Base-by-base conservation (phyloP, 1,284 basidiomycete genomes). In the Heimioporus retisporus region DNA sequence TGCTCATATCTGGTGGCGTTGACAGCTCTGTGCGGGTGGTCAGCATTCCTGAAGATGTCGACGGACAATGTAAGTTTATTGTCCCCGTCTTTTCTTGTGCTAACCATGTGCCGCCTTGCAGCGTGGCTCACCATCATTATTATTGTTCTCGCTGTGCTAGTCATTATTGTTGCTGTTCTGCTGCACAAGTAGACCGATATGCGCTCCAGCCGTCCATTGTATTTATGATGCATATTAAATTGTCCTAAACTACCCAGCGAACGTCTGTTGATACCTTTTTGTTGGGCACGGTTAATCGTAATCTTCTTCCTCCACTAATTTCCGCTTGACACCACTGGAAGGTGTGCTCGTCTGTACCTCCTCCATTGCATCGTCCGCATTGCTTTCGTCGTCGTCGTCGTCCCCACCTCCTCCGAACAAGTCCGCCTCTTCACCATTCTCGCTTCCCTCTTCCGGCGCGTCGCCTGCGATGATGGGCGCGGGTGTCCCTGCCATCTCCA, bases 1-100 rank as follows among this genome's bases (percentile, higher is more conserved):
- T 97, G n/a, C 86, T 99, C n/a, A 87, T 96, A 28, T 96, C 95
- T 8, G 96, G 94, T 6, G 96, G 96, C 73, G 94, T 95, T 8
- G 97, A 99, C 80, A 97, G 95, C 77, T 91, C 93, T 3, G 83
- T 99, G 31, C 90, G 97, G 35, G 83, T 97, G 55, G 88, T 98
- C 56, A 87, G 87, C 25, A 88, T 98, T 44, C 96, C 96, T 28
- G 82, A 84, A 42, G 78, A 78, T 25, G 75, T 87, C 25, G 85
- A 81, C 46, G 84, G 84, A 53, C 84, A 83, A 71, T 85, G 92
- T 93, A 74, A 71, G 88, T 84, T 28, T 31, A 64, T 23, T 64
- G 13, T n/a, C 16, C 15, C 64, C 14, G 16, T 55, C 23, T 25
- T 53, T 58, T 11, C 58, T 18, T 40, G 23, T 46, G 50, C 56